Base-by-base conservation (phyloP, 1,284 basidiomycete species). In the Trichosporon faecale region DNA sequence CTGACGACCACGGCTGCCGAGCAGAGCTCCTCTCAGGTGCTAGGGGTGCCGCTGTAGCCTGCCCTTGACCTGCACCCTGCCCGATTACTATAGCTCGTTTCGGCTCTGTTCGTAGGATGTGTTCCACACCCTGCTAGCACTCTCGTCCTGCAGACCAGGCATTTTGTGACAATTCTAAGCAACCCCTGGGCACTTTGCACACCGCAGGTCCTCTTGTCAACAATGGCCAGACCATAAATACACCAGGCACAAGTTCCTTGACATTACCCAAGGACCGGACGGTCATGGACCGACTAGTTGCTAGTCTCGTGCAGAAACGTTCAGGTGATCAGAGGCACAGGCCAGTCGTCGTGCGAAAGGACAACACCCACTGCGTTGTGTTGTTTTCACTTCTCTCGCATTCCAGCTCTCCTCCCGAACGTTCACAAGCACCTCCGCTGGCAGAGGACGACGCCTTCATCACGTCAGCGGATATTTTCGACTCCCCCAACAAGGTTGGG, bases 401-500 rank as follows among this genome's bases (percentile, higher is more conserved):
- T 31, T 61, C 27, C 57, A n/a, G 29, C 27, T n/a, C 18, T 14
- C 16, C 29, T 21, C 18, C 23, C 23, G 18, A 18, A 61, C 18
- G 0, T n/a, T 31, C 57, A 7, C 7, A 7, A 31, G 57, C 16
- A 23, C 21, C 2, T 18, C 11, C 18, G 57, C 57, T 14, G 18
- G 2, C 16, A 6, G 57, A 31, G 49, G 49, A 18, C 49, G 18
- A 61, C 57, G 27, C 29, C 57, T 61, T 18, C 57, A 61, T 61
- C 57, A 61, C 57, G 57, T 61, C 57, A 61, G 57, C 57, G 57
- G 57, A 31, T 61, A 61, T n/a, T 61, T 52, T 31, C 57, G 27
- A 61, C 57, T 33, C 29, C 29, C 57, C 11, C 57, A 31, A 61
- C 57, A 61, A 61, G 57, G 57, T 61, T 61, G 29, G 57, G 57